Evolutionary conservation across 441 rosid species (phyloP).

Genomic region (Populus hybrid): DNA sequence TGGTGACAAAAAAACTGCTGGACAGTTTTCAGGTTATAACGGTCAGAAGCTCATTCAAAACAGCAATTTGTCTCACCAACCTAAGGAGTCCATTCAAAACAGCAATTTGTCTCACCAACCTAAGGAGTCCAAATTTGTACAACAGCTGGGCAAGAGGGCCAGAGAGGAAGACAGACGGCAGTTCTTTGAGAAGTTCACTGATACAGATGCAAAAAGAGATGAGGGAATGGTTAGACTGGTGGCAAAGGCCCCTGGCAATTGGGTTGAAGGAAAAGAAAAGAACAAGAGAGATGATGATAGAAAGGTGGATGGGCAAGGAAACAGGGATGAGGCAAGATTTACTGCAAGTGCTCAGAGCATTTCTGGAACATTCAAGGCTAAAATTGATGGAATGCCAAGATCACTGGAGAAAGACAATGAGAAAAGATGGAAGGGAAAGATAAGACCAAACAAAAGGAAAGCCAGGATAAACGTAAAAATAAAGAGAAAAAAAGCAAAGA

Average conservation of each 20-base stretch:
- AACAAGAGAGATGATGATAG: slow-evolving; percentile 29
- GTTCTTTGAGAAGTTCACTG: slow-evolving; percentile 44
- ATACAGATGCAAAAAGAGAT: slow-evolving; percentile 14
- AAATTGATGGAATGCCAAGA: slow-evolving; percentile 33
- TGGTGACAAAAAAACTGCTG: slow-evolving; percentile 27
- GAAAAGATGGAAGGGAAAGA: slow-evolving; percentile 34
- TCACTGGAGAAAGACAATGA: slow-evolving; percentile 35
- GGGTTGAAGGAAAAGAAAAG: slow-evolving; percentile 33
- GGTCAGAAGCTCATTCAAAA: slow-evolving; percentile 34
- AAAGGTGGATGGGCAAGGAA: slow-evolving; percentile 35
- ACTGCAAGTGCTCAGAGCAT: slow-evolving; percentile 27
- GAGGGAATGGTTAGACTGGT: not conserved
- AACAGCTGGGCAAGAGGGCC: slow-evolving; percentile 58
- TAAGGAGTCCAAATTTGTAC: slow-evolving; percentile 40
- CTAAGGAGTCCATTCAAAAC: slow-evolving; percentile 35
- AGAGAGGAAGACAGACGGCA: slow-evolving; percentile 38
- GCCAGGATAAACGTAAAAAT: slow-evolving; percentile 32
- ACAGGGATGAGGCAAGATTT: slow-evolving; percentile 23
- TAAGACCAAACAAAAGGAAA: slow-evolving; percentile 36
- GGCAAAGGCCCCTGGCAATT: not conserved
- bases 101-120: slow-evolving; percentile 28
- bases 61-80: slow-evolving; percentile 28
- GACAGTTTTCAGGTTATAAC: slow-evolving; percentile 2
- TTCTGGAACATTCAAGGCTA: slow-evolving; percentile 20
- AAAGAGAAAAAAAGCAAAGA: slow-evolving; percentile 33